Evolutionary conservation across 768 basidiomycete genomes (phyloP), one percentile per base, ranked within the genome.

Genomic region (Phanerodontia chrysosporium): DNA sequence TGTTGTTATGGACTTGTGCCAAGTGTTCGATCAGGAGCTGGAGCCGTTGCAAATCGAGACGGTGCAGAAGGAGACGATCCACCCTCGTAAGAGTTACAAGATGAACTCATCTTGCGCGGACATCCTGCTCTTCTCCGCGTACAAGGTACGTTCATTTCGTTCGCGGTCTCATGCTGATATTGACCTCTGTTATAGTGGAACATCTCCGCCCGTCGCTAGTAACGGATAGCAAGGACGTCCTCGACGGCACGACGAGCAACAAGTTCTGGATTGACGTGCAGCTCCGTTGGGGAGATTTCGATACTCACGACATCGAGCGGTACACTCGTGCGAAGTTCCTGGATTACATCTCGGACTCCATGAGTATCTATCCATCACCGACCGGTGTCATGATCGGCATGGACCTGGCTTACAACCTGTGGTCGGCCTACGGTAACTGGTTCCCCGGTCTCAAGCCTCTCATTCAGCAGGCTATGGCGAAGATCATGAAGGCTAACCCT

Each of bases 41-140:
- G 97, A 99, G 71, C 95, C 97, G 3, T 76, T 99, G 16, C 95
- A 98, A 66, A 99, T 99, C 66, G 97, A 98, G 79, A 98, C 95
- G 0, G 97, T 99, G 0, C 97, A 98, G 74, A 99, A 99, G 75
- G 97, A 99, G 75, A 98, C 97, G 0, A 99, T 99, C 61, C 97
- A 97, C 73, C 96, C 96, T 66, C 91, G 96, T 76, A 98, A 98
- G 81, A 97, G 94, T 80, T 99, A 99, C 85, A 99, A 99, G 84
- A 98, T 99, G 97, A 99, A 99, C 76, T 97, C 95, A 8, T 96
- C 95, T n/a, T 98, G 96, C 64, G 96, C 96, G 53, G 97, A 99
- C 69, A 96, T 99, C 69, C 80, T 99, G 21, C 80, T 99, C 52
- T 98, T 99, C 84, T 97, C 95, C 13, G 90, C 92, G 1, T 91